Conservation (phyloP, 2,329 filamentous ascomycete species). For the Aspergillus sp. region DNA sequence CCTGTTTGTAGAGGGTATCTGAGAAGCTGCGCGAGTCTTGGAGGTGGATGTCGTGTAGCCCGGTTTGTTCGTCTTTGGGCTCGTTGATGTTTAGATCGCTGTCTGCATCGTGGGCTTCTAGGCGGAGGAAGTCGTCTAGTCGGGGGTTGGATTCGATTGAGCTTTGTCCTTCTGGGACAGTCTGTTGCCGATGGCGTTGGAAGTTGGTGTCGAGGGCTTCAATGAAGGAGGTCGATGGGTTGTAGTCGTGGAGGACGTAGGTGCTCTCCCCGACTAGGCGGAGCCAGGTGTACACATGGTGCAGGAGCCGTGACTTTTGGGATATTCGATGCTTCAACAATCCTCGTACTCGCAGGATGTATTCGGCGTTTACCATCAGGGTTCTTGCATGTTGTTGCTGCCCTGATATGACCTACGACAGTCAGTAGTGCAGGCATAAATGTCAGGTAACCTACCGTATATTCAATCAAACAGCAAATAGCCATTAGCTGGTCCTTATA, state of each 20-base stretch:
- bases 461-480: slow-evolving; percentile 33
- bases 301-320: slow-evolving; percentile 38
- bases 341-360: slow-evolving; percentile 36
- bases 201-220: slow-evolving; percentile 17
- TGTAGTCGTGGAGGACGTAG: slow-evolving; percentile 32
- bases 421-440: slow-evolving; percentile 1
- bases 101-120: slow-evolving; percentile 35
- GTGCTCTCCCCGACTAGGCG: slow-evolving; percentile 39
- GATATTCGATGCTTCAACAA: slow-evolving; percentile 37
- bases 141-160: slow-evolving; percentile 10
- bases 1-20: slow-evolving; percentile 39
- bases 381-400: slow-evolving; percentile 35
- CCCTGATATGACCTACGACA: slow-evolving; percentile 23
- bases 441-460: slow-evolving; percentile 25
- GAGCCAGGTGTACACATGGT: slow-evolving; percentile 42
- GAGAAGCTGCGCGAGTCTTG: slow-evolving; percentile 35
- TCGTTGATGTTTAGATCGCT: slow-evolving; percentile 41
- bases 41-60: slow-evolving; percentile 42
- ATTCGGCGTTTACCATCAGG: slow-evolving; percentile 41
- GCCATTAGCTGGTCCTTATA: slow-evolving; percentile 43
- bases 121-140: slow-evolving; percentile 42
- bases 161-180: neutral
- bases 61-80: slow-evolving; percentile 33
- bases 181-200: neutral
- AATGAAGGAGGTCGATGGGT: slow-evolving; percentile 21